Base-by-base conservation (phyloP, 371 early-diverging fungal species). In the Cokeromyces recurvatus region DNA sequence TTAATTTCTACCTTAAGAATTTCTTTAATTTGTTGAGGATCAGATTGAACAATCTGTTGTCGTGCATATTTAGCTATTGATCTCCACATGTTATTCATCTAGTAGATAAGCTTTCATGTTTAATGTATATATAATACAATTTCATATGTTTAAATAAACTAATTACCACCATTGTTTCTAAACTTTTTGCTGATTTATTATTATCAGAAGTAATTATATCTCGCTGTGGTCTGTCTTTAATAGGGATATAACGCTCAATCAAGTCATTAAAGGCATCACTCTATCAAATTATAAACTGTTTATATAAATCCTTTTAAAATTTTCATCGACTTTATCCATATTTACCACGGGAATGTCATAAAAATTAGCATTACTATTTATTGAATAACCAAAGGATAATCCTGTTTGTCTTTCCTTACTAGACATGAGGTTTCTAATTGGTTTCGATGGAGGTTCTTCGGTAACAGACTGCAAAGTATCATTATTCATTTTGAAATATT, bases 31-130 rank as follows among this genome's bases (percentile, higher is more conserved):
- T 71, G 52, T 11, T 53, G 32, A 4, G 77, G 60, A 20, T 65
- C 64, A 7, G 77, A 69, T 21, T 69, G 59, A 2, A 75, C 60
- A 19, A 82, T 66, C 36, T 74, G 74, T 24, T 75, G 64, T 20
- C 77, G 64, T 34, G 79, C 73, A 55, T 75, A 75, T 38, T 79
- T 72, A 3, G 82, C 71, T 51, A 79, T 68, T 0, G 78, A 64
- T 24, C 79, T 51, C 82, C 82, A 82, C 39, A 74, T 69, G 31
- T 79, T 79, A 36, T 74, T 78, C 63, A 75, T 64, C 78, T 78
- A 59, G 5, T 29, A 11, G n/a, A n/a, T n/a, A n/a, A n/a, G n/a
- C n/a, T n/a, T n/a, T n/a, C n/a, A n/a, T n/a, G n/a, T n/a, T n/a
- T n/a, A n/a, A n/a, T n/a, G n/a, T n/a, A n/a, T n/a, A n/a, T n/a